phyloP scores from a whole-genome alignment of 306 rosid species.

The Cucurbita ficifolia region DNA sequence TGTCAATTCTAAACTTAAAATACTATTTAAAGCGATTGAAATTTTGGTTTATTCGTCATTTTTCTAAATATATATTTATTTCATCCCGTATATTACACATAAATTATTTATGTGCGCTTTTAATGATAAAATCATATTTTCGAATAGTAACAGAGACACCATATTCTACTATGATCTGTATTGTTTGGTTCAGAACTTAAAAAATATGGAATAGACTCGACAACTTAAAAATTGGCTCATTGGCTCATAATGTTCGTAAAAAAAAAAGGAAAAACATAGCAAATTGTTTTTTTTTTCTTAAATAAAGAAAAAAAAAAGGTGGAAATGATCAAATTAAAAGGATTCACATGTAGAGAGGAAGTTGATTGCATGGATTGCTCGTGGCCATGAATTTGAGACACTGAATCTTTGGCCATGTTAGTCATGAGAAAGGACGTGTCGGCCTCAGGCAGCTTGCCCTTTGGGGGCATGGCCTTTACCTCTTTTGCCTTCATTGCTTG shows the following conservation, averaged over 20 bases:
- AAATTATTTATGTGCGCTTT: too few species aligned
- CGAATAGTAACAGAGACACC: too few species aligned
- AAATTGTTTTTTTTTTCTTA: too few species aligned
- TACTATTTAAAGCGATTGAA: background rate
- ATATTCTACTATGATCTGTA: too few species aligned
- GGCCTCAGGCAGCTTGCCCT: background rate
- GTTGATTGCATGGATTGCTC: background rate
- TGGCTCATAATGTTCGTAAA: too few species aligned
- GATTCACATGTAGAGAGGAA: background rate
- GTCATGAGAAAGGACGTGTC: background rate
- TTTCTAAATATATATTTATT: background rate
- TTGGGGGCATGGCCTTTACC: too few species aligned
- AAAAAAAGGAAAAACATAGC: too few species aligned
- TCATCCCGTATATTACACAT: too few species aligned
- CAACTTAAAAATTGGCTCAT: too few species aligned
- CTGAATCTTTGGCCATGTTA: background rate
- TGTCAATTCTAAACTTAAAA: background rate
- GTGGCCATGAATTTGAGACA: background rate
- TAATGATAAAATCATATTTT: too few species aligned
- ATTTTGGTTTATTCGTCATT: background rate
- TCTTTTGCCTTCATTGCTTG: background rate
- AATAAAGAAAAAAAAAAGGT: background rate
- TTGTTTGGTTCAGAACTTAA: too few species aligned
- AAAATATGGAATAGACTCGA: too few species aligned
- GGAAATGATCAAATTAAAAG: background rate